Base-by-base conservation (phyloP, 1,284 basidiomycete genomes). In the Ustanciosporium gigantosporum region DNA sequence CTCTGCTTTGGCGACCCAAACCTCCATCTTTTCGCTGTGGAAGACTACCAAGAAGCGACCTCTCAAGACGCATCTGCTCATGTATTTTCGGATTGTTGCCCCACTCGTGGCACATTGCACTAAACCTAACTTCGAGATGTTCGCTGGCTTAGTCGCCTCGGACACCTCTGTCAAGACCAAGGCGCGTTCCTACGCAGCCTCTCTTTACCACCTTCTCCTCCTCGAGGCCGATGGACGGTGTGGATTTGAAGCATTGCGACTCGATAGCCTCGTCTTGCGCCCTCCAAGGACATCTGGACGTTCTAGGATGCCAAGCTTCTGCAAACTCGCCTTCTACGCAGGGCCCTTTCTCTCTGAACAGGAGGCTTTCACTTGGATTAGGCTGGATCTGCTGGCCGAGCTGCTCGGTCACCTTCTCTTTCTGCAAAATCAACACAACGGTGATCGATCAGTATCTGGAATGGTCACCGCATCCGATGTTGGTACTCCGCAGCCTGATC, bases 381-480 rank as follows among this genome's bases (percentile, higher is more conserved):
- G 86, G 1, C 79, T 93, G 4, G 87, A 93, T 74, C 79, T 95
- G n/a, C 87, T 89, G 55, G 88, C 90, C 4, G 89, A 92, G 16
- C 21, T 38, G 16, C 9, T 44, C 15, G 17, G 16, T 21, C 20
- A 24, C 9, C 17, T 41, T 25, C 24, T 38, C 19, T 29, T n/a
- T n/a, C 11, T n/a, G 9, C 27, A 29, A 29, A 29, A n/a, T n/a
- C n/a, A n/a, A n/a, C n/a, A n/a, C n/a, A n/a, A n/a, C n/a, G n/a
- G n/a, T n/a, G n/a, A n/a, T n/a, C n/a, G n/a, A n/a, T n/a, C n/a
- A n/a, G n/a, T n/a, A n/a, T n/a, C n/a, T n/a, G n/a, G n/a, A n/a
- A n/a, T n/a, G n/a, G n/a, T n/a, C n/a, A n/a, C n/a, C n/a, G n/a
- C n/a, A n/a, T n/a, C n/a, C n/a, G n/a, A n/a, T n/a, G n/a, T n/a